Base-by-base conservation (phyloP, 2,329 filamentous ascomycete genomes). In the Tolypocladium guangdongense region DNA sequence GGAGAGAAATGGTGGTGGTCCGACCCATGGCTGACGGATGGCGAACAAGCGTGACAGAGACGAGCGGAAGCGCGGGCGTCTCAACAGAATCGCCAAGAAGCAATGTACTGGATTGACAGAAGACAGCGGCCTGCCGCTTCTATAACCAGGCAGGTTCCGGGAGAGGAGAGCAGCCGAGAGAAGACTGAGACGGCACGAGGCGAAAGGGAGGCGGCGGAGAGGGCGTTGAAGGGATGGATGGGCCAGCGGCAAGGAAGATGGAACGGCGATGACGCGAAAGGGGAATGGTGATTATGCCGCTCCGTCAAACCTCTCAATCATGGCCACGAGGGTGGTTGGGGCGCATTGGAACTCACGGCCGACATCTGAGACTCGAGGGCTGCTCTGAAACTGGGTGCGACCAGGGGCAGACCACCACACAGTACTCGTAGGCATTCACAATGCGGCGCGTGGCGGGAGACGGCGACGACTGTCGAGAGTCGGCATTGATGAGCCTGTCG, bases 1-100 rank as follows among this genome's bases (percentile, higher is more conserved):
- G 57, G 18, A 62, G 56, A 37, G 49, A 53, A 20, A 54, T 38
- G 16, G 50, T 55, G 27, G 50, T 55, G 4, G 43, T 30, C 52
- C 51, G 56, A 48, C 54, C 54, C 60, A 62, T 62, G 51, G 24
- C 49, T 27, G 50, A n/a, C 24, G n/a, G 41, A 16, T 7, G 30
- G n/a, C 10, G 7, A 6, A 32, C 5, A 27, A 39, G 38, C 10
- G 30, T 37, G 18, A 7, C 8, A 16, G 37, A 33, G 12, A 16
- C 16, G 20, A 27, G n/a, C 18, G 27, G 30, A 2, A 46, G 11
- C 6, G 10, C 43, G 27, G 43, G 5, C 27, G 43, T 32, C 27
- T 11, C 5, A 45, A 18, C 22, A 30, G 41, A 30, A n/a, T 3
- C 8, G 4, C 22, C 2, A 18, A 30, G 24, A n/a, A 46, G 24